Evolutionary conservation across 225 moss, liverwort and hornwort species (phyloP).

Genomic region (Takakia lepidozioides): DNA sequence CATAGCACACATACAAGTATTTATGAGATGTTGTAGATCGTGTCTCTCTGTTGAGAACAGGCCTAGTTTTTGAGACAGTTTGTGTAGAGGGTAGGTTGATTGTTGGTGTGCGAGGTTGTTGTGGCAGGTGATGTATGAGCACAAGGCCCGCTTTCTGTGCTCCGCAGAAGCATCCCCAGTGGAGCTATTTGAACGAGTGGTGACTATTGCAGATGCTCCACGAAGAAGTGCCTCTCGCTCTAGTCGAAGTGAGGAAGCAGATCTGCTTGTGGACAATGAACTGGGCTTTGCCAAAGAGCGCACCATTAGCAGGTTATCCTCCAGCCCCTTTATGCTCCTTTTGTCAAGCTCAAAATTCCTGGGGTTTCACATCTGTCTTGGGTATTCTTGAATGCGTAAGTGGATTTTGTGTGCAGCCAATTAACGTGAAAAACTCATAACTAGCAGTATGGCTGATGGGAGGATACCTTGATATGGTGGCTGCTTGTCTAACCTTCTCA

Average conservation of each 20-base stretch:
- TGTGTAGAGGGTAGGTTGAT: too few species aligned
- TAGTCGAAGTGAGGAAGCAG: conserved; percentile 58
- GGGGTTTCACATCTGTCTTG: neutral
- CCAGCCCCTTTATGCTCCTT: too few species aligned
- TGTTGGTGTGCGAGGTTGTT: too few species aligned
- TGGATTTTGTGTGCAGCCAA: neutral
- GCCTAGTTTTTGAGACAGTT: too few species aligned
- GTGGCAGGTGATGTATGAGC: conserved; percentile 78
- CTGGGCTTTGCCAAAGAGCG: conserved; percentile 88
- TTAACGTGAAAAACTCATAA: neutral
- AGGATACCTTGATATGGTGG: too few species aligned
- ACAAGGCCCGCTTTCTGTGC: conserved; percentile 77
- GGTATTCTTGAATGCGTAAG: neutral
- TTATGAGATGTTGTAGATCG: too few species aligned
- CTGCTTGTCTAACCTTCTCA: too few species aligned
- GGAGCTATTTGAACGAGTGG: conserved; percentile 61
- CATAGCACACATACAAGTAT: too few species aligned
- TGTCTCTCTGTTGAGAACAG: too few species aligned
- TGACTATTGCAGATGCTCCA: conserved; percentile 59
- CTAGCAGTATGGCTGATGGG: too few species aligned
- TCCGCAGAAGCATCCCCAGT: conserved; percentile 62
- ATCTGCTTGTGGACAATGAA: conserved; percentile 82
- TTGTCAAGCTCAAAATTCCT: neutral
- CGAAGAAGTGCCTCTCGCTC: conserved; percentile 42
- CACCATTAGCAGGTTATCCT: conserved; percentile 67